These are phyloP conservation scores for Termitomyces sp. DNA, from an alignment of 768 basidiomycete genomes.

Conservation along the genomic window DNA sequence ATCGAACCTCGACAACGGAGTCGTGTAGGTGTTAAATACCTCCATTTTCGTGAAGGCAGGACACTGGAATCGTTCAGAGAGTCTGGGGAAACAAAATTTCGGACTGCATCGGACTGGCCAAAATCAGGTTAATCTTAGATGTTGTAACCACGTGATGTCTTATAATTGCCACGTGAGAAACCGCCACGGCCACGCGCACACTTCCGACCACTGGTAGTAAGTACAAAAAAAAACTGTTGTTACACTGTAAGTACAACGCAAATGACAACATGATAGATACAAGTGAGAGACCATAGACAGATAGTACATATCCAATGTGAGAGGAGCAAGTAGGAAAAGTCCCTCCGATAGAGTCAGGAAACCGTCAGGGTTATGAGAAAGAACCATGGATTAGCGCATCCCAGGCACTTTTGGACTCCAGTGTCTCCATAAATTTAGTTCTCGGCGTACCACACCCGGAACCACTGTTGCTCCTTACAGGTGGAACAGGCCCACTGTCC, in stretches of 20 bases:
- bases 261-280: background rate
- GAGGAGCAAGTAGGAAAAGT: background rate
- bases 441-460: constrained; percentile 28
- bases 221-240: background rate
- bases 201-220: no score
- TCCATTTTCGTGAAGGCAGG: constrained; percentile 35
- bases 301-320: constrained; percentile 2
- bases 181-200: no score
- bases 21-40: constrained; percentile 68
- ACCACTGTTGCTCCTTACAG: background rate
- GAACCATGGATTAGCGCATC: constrained; percentile 65
- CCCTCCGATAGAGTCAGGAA: background rate
- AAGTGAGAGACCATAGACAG: background rate
- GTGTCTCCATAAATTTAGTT: constrained; percentile 48
- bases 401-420: constrained; percentile 61
- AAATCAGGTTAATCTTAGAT: background rate
- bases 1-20: constrained; percentile 70
- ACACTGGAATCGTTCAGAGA: background rate
- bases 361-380: constrained; percentile 37
- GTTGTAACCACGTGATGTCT: background rate
- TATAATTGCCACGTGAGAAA: background rate
- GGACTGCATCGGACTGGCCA: no score
- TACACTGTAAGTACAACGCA: background rate
- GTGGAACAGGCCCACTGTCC: constrained; percentile 7
- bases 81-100: constrained; percentile 1